Percentiles rank a stretch among this genome's conserved stretches.
These are phyloP conservation scores for Colletotrichum phormii DNA, from an alignment of 2,329 filamentous ascomycete species.

Conservation along the genomic window DNA sequence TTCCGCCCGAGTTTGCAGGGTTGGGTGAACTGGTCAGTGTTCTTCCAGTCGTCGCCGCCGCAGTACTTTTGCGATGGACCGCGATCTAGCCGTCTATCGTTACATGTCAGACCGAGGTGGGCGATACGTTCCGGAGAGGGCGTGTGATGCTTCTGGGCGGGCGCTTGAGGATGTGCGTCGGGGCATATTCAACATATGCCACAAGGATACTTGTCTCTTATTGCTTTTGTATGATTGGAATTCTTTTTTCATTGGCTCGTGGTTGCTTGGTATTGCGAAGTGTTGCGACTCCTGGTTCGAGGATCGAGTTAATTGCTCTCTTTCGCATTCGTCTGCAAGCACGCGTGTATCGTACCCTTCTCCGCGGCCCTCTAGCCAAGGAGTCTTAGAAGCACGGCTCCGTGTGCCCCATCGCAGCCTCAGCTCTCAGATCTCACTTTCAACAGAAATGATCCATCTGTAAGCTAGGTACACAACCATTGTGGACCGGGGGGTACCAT, in stretches of 20 bases:
- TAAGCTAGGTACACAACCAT: not conserved
- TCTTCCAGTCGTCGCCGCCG: constrained; percentile 73
- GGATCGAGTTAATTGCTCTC: not conserved
- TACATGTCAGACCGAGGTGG: not conserved
- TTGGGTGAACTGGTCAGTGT: constrained; percentile 81
- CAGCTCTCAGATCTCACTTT: not conserved
- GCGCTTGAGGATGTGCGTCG: constrained; percentile 23
- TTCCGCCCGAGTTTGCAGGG: constrained; percentile 73
- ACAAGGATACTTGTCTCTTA: not conserved
- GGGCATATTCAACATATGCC: constrained; percentile 25
- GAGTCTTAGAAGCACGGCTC: not conserved
- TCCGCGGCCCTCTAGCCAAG: not conserved
- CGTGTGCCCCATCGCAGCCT: not conserved
- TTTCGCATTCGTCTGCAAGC: not conserved
- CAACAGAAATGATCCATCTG: not conserved
- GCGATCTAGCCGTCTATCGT: constrained; percentile 40
- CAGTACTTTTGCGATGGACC: constrained; percentile 59
- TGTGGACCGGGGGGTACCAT: not conserved
- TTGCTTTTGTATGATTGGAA: not conserved
- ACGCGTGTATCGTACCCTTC: not conserved
- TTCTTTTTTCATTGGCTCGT: not conserved
- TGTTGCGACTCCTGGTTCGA: not conserved
- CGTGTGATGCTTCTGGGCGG: not conserved
- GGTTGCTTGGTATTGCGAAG: not conserved
- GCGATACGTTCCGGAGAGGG: constrained; percentile 9